phyloP scores from a whole-genome alignment of 1,284 basidiomycete genomes.

The Puccinia novopanici region DNA sequence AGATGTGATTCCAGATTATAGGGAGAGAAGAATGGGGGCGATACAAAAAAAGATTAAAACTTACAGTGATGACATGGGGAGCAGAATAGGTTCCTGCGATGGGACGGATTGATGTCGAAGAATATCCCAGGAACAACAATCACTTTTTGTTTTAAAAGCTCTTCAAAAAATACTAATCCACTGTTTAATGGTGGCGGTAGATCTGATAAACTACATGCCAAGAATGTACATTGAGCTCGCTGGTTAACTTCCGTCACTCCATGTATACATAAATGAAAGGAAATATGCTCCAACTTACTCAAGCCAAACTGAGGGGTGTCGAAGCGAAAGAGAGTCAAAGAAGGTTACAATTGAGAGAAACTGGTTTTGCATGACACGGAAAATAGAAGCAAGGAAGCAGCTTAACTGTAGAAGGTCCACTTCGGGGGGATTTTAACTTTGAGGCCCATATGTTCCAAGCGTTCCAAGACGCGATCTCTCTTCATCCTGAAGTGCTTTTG shows the following conservation, averaged over 20 bases:
- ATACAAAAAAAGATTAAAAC: neutral
- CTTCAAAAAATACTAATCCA: conserved; percentile 91
- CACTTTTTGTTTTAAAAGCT: conserved; percentile 82
- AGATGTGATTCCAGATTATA: neutral
- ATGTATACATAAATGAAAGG: conserved; percentile 60
- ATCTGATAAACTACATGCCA: conserved; percentile 69
- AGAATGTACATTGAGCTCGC: conserved; percentile 63
- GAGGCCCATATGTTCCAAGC: conserved; percentile 76
- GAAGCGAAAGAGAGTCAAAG: neutral
- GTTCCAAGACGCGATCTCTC: conserved; percentile 79
- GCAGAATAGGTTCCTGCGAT: conserved; percentile 77
- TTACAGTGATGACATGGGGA: conserved; percentile 89
- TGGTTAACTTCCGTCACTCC: no score
- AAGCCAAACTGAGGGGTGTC: conserved; percentile 51
- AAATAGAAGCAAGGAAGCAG: neutral
- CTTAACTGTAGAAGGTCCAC: conserved; percentile 49
- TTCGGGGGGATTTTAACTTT: conserved; percentile 64
- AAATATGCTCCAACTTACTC: conserved; percentile 12
- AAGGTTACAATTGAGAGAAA: no score
- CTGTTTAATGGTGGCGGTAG: conserved; percentile 80
- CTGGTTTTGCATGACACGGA: no score
- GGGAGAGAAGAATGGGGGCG: conserved; percentile 61
- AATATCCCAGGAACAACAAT: conserved; percentile 82
- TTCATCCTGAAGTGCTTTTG: conserved; percentile 87
- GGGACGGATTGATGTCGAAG: conserved; percentile 80